Percentiles rank a stretch among this genome's conserved stretches.
These are phyloP conservation scores for Pythium myriotylum DNA, from an alignment of 352 stramenopile species.

Conservation along the genomic window DNA sequence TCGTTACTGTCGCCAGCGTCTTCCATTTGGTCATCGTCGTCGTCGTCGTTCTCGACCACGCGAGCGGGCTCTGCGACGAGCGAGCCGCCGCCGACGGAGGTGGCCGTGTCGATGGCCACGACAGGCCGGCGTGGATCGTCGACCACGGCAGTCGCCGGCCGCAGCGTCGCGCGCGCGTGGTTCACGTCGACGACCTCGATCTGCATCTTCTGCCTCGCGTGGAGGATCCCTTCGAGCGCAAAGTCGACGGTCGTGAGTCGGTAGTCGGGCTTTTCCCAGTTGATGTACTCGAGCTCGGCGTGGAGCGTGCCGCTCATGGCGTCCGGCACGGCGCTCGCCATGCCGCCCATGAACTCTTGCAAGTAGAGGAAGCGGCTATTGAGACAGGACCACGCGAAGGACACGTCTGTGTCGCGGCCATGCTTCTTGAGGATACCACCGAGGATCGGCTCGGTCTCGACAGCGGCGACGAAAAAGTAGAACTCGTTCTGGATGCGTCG, in stretches of 20 bases:
- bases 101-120: constrained; percentile 15
- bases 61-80: not conserved
- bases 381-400: constrained; percentile 66
- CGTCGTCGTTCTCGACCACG: not conserved
- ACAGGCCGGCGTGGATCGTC: not conserved
- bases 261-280: constrained; percentile 73
- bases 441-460: constrained; percentile 55
- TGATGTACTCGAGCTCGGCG: constrained; percentile 44
- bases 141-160: not conserved
- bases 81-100: constrained; percentile 2
- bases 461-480: constrained; percentile 45
- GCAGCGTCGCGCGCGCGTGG: constrained; percentile 27
- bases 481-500: constrained; percentile 50
- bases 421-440: constrained; percentile 59
- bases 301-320: constrained; percentile 34
- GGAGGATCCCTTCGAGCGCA: constrained; percentile 63
- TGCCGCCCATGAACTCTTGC: constrained; percentile 59
- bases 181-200: constrained; percentile 64
- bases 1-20: too few species aligned
- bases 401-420: constrained; percentile 54
- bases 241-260: constrained; percentile 64
- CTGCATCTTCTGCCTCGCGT: constrained; percentile 67
- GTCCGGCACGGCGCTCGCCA: constrained; percentile 47
- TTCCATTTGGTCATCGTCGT: not conserved
- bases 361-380: constrained; percentile 49